Base-by-base conservation (phyloP, 208 protist species). In the Leishmania guyanensis region DNA sequence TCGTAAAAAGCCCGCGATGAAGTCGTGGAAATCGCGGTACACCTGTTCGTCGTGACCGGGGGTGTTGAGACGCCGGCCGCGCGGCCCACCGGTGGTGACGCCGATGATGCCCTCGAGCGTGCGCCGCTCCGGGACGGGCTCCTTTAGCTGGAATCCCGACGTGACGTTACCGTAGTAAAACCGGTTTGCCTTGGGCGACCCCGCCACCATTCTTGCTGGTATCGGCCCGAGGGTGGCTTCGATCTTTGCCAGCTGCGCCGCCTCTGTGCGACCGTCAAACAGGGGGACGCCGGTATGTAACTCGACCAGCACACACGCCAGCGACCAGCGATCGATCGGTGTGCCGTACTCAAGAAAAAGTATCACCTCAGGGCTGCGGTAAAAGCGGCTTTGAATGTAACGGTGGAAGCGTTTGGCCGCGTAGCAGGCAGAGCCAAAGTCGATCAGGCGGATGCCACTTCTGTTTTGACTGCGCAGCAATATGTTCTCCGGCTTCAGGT, bases 221-320 rank as follows among this genome's bases (percentile, higher is more conserved):
- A 96, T 39, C 0, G 93, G 91, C 0, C 95, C 95, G 10, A 98
- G 80, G 64, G 88, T 90, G 29, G 96, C 93, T 66, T 94, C 89
- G 60, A 99, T 99, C 78, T 97, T 96, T 10, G 87, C 84, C 26
- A 99, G 80, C 87, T 99, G 99, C 36, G 99, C 98, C 5, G 84
- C 83, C 88, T 99, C 98, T 51, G 97, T 97, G 60, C 92, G 79
- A 22, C 99, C 99, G 39, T 93, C 87, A 77, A 99, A 99, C 22
- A 99, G 83, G 3, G 99, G 99, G 20, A 90, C 80, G 53, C 99
- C 99, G 9, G 95, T 99, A 91, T 99, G 96, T 70, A 99, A 89
- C 88, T 99, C 99, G 5, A 99, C 98, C 3, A 99, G 90, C 51
- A 99, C 98, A 85, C 99, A 99, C 10, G 98, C 99, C 10, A 99